A percentile compares a stretch with the other conserved stretches of the same genome.
These are phyloP conservation scores for Gossypium ekmanianum DNA, from an alignment of 345 rosid species.

Conservation along the genomic window DNA sequence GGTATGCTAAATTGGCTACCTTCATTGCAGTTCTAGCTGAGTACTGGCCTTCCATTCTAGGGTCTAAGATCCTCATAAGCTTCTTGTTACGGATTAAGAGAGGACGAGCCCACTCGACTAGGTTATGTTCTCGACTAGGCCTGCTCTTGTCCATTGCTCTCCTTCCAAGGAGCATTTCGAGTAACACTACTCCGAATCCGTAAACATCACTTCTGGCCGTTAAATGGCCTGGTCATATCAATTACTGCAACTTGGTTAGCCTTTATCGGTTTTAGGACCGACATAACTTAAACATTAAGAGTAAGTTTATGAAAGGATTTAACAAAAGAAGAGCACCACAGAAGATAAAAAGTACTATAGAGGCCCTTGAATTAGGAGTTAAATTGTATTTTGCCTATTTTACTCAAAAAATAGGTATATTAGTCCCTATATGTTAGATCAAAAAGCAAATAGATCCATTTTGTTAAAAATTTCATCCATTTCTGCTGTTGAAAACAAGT, in stretches of 20 bases:
- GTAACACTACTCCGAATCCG: conserved; percentile 93
- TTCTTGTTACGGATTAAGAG: conserved; percentile 80
- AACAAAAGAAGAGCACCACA: background rate
- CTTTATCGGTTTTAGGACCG: background rate
- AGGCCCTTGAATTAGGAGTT: too few species aligned
- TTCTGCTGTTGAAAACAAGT: too few species aligned
- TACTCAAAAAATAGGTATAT: too few species aligned
- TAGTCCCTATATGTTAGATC: too few species aligned
- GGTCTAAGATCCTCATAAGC: conserved; percentile 83
- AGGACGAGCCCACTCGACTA: conserved; percentile 98
- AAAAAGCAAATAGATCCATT: too few species aligned
- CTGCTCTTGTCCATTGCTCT: conserved; percentile 94
- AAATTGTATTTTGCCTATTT: too few species aligned
- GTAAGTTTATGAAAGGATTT: background rate
- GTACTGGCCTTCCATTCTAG: conserved; percentile 91
- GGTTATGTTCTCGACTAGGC: conserved; percentile 90
- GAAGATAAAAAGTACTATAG: too few species aligned
- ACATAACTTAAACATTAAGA: background rate
- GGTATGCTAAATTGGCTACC: conserved; percentile 76
- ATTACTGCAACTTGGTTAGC: conserved; percentile 13
- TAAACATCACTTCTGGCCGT: conserved; percentile 96
- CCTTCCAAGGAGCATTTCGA: conserved; percentile 96
- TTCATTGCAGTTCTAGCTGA: conserved; percentile 53
- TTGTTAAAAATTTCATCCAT: too few species aligned
- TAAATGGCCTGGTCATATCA: conserved; percentile 66